phyloP scores from a whole-genome alignment of 1,284 basidiomycete species.

The Meripilus lineatus region DNA sequence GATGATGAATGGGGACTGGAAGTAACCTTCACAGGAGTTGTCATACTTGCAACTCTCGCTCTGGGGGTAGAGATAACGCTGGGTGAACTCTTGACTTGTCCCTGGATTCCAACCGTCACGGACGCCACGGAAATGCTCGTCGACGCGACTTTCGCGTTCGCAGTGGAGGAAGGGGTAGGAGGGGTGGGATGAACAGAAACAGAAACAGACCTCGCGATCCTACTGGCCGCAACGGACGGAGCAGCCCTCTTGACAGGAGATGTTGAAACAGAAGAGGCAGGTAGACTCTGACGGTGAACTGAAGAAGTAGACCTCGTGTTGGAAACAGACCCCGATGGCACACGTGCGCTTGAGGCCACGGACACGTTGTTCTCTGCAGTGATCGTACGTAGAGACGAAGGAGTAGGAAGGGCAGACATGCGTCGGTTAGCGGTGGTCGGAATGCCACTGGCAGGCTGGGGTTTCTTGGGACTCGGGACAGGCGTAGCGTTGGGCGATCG shows the following conservation, averaged over 20 bases:
- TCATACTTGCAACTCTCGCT: constrained; percentile 27
- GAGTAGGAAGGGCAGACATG: constrained; percentile 20
- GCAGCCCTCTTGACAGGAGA: constrained; percentile 9
- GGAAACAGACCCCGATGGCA: no score
- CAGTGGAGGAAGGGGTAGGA: no score
- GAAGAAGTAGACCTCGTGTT: constrained; percentile 12
- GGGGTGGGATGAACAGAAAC: no score
- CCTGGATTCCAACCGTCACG: constrained; percentile 21
- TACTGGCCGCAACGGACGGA: constrained; percentile 5
- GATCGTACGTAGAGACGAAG: constrained; percentile 12
- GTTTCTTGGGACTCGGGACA: constrained; percentile 13
- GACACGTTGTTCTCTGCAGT: constrained; percentile 15
- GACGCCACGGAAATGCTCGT: constrained; percentile 20
- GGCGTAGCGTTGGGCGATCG: constrained; percentile 28
- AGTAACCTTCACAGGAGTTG: constrained; percentile 2
- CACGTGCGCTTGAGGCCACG: constrained; percentile 18
- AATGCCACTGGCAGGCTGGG: constrained; percentile 10
- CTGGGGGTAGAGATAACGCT: constrained; percentile 32
- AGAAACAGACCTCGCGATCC: no score
- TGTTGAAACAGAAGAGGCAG: constrained; percentile 19
- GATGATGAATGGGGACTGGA: neutral
- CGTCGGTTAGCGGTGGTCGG: constrained; percentile 19
- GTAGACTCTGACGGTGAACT: constrained; percentile 20
- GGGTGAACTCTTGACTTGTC: constrained; percentile 20
- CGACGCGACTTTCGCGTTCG: constrained; percentile 23